Evolutionary conservation across 495 filamentous ascomycete genomes (phyloP), one percentile per base, ranked within the genome.

Genomic region (Delitschia confertaspora): DNA sequence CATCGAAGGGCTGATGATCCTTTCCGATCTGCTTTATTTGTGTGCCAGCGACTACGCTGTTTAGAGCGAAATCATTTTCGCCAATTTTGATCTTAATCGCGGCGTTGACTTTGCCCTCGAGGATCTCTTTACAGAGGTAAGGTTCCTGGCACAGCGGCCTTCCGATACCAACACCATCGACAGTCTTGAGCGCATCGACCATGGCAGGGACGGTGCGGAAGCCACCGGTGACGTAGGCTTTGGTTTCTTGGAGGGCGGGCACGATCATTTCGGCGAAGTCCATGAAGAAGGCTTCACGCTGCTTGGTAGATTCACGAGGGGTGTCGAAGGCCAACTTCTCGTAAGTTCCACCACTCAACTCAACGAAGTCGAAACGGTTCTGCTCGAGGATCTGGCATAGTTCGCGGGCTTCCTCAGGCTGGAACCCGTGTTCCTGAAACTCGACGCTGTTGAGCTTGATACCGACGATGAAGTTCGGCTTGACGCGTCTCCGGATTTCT

Each of bases 391-490:
- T 58, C 33, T 59, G 49, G 52, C 75, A 76, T 2, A 82, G 63
- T n/a, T 65, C 43, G 44, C 63, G 64, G 6, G 72, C 71, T 33
- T 82, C 79, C 16, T 75, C 69, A 5, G 71, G 57, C 25, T 65
- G 45, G 55, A 82, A 73, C 8, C 78, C 78, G 11, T 67, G 60
- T 11, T 71, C 65, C 55, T 84, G 75, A 59, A 81, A 81, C 57
- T 83, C 78, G 48, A 79, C 76, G 49, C 69, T 76, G 62, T 83
- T 83, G 54, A 83, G 60, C 61, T 83, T 83, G 59, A 80, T 78
- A 32, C 70, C 65, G 23, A 83, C 51, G 26, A 79, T 69, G 64
- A 82, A 82, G 10, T 45, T 66, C 0, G 65, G 68, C 0, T 34
- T 34, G 31, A 54, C 49, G 25, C 72, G 71, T 16, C 45, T 27